Base-by-base conservation (phyloP, 2,329 filamentous ascomycete species). In the Penicillium frequentans region DNA sequence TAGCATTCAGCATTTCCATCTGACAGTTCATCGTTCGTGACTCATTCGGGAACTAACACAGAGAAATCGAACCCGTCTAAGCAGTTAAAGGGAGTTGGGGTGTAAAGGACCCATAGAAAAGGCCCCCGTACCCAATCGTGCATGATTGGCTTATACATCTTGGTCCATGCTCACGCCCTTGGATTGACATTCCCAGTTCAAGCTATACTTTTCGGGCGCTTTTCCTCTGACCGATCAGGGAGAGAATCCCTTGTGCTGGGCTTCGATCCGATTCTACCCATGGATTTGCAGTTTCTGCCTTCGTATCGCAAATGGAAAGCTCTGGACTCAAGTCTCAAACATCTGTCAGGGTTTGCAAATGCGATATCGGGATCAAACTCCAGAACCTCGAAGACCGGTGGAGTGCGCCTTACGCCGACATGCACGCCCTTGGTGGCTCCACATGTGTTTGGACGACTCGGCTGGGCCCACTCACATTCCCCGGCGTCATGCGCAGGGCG, bases 341-440 rank as follows among this genome's bases (percentile, higher is more conserved):
- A 4, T 42, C 14, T 42, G 1, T 42, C n/a, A 37, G n/a, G n/a
- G 35, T 39, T 39, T 39, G n/a, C n/a, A 42, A 5, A 11, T 39
- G 35, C 35, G 35, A 9, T 39, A 19, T 19, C 35, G 35, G 35
- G 35, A 11, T 39, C 35, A 39, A 19, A 39, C 16, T 39, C 35
- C n/a, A 39, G n/a, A 52, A 47, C 39, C 39, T 47, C 52, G 39
- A 42, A 42, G 39, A 16, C 35, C 42, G 54, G 61, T 65, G 63
- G 61, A 56, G 39, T 44, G 45, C 61, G 63, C 63, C 63, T 58
- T 61, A 59, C 51, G 55, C 27, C 56, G 54, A 65, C 59, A 62
- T 60, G 58, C 62, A 57, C 64, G 63, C 63, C 64, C 63, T 66
- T 66, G 46, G 57, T 16, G 57, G 52, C 57, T 56, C 64, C 64